Percentiles rank a stretch among this genome's conserved stretches.
Conservation (phyloP, 2,329 filamentous ascomycete species). For the Metarhizium humberi region DNA sequence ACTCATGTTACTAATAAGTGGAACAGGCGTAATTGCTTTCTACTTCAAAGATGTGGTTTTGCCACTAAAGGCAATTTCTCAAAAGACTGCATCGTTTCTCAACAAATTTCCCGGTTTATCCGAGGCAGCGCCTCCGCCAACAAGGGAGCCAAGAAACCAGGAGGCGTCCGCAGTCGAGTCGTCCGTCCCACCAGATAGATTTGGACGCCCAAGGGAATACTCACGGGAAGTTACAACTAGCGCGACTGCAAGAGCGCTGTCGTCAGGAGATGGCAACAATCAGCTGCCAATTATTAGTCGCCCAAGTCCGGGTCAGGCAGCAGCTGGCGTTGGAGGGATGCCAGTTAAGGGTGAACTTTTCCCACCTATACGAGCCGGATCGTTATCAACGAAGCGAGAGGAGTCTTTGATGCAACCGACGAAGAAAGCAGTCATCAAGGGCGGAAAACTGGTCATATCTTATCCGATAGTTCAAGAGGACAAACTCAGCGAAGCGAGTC, state of each 20-base stretch:
- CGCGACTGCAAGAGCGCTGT: background rate
- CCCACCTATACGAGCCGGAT: slow-evolving; percentile 27
- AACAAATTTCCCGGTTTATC: slow-evolving; percentile 2
- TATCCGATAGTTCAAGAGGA: slow-evolving; percentile 32
- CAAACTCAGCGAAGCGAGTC: slow-evolving; percentile 22
- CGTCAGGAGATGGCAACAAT: slow-evolving; percentile 10
- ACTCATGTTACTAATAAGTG: slow-evolving; percentile 19
- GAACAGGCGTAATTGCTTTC: slow-evolving; percentile 9
- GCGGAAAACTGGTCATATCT: slow-evolving; percentile 38
- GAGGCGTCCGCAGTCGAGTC: background rate
- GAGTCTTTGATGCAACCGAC: slow-evolving; percentile 9
- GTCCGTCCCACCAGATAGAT: background rate
- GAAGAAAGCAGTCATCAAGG: slow-evolving; percentile 19
- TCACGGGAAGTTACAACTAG: background rate
- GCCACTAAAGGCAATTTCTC: slow-evolving; percentile 3
- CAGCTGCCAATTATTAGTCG: slow-evolving; percentile 28
- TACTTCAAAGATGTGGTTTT: slow-evolving; percentile 16
- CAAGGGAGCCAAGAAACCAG: background rate
- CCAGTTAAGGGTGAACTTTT: slow-evolving; percentile 32
- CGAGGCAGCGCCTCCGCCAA: background rate
- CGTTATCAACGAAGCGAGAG: slow-evolving; percentile 13
- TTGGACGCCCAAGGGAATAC: background rate
- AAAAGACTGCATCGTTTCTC: background rate
- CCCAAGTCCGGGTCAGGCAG: slow-evolving; percentile 25
- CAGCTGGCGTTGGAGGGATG: slow-evolving; percentile 26